Base-by-base conservation (phyloP, 495 filamentous ascomycete genomes). In the Penicillium samsonianum region DNA sequence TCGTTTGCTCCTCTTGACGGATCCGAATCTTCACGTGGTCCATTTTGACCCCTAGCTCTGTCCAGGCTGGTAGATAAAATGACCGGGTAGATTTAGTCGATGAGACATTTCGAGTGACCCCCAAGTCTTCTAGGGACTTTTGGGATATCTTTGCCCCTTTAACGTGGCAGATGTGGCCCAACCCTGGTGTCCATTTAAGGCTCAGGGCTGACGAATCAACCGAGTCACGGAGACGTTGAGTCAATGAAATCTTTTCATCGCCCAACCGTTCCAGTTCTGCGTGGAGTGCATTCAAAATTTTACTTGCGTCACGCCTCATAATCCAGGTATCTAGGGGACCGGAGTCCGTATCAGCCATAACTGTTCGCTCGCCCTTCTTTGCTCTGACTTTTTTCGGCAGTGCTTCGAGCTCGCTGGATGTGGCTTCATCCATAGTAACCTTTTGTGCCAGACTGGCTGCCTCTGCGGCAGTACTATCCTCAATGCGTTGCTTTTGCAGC, bases 131-230 rank as follows among this genome's bases (percentile, higher is more conserved):
- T 19, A 81, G 51, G 1, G 73, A 67, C 20, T 70, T 50, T 45
- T 76, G 78, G 31, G 83, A 77, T 60, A 95, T 86, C 70, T 87
- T 92, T 28, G 68, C 67, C 0, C 90, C 91, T 73, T 89, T 96
- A 58, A 97, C 82, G 62, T 97, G 92, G 70, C 89, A 94, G 57
- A 94, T 87, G 67, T 98, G 90, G 3, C 94, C 92, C 4, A 93
- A 77, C 1, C 84, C 84, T 0, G 94, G 86, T 7, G 87, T 89
- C 89, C 90, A 97, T 55, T 84, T 86, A 10, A 98, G 80, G 2
- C 88, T 89, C 11, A 97, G 73, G 46, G 79, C 80, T 9, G 82
- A 64, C 1, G 85, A 86, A 38, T 78, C 70, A 2, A 87, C 72
- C 22, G 76, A 67, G 14, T 78, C 71, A 56, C 85, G 82, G 12